phyloP scores from a whole-genome alignment of 2,329 filamentous ascomycete species.

The Pestalotiopsis sp. region DNA sequence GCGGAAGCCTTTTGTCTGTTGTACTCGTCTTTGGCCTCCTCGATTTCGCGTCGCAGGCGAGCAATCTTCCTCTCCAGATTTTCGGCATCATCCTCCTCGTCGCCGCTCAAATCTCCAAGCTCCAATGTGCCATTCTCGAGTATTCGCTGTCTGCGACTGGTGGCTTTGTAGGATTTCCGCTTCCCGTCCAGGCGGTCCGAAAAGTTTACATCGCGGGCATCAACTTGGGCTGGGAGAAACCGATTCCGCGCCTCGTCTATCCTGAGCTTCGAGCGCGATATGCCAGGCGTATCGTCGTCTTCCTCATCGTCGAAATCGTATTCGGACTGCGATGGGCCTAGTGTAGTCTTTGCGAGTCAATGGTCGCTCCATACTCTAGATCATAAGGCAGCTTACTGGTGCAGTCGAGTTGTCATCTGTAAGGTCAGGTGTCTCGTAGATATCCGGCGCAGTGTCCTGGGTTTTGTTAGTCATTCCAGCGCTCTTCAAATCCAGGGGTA shows the following conservation, averaged over 20 bases:
- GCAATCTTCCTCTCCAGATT: constrained; percentile 78
- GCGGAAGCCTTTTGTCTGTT: constrained; percentile 53
- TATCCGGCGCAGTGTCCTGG: constrained; percentile 88
- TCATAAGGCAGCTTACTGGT: constrained; percentile 56
- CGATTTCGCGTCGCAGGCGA: constrained; percentile 74
- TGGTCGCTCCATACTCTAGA: neutral
- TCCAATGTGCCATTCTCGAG: constrained; percentile 66
- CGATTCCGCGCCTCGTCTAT: constrained; percentile 78
- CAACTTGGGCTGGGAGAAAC: constrained; percentile 76
- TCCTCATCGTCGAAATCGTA: constrained; percentile 65
- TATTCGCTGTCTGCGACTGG: constrained; percentile 67
- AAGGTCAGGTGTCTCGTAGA: constrained; percentile 94
- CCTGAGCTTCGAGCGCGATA: constrained; percentile 77
- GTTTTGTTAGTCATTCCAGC: constrained; percentile 21
- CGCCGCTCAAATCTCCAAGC: constrained; percentile 73
- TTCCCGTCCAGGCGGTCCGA: constrained; percentile 85
- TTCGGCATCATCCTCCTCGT: constrained; percentile 63
- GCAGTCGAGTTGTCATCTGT: constrained; percentile 88
- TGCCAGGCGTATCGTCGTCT: constrained; percentile 64
- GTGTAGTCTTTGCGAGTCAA: constrained; percentile 47
- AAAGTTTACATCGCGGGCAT: constrained; percentile 81
- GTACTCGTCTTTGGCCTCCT: constrained; percentile 52
- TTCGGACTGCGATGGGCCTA: constrained; percentile 60
- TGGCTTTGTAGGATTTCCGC: constrained; percentile 80
- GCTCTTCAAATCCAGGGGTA: neutral